Conservation (phyloP, 1,284 basidiomycete species). For the Afroboletus lepidellus region DNA sequence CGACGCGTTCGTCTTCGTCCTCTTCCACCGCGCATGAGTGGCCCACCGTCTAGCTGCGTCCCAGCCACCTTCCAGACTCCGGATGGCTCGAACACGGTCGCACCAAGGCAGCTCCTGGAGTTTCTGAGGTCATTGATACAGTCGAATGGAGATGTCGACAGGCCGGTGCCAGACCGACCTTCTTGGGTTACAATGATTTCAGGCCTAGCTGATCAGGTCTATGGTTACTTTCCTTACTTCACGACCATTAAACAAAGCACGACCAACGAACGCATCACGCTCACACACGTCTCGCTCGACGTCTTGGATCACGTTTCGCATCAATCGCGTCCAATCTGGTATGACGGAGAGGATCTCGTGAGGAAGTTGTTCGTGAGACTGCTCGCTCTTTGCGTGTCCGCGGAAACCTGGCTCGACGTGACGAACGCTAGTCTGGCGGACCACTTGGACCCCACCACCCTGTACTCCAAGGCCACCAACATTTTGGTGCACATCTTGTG, state of each 20-base stretch:
- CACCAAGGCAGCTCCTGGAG: slow-evolving; percentile 45
- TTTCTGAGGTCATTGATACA: slow-evolving; percentile 44
- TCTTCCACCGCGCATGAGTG: slow-evolving; percentile 17
- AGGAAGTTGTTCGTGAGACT: slow-evolving; percentile 50
- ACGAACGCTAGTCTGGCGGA: slow-evolving; percentile 36
- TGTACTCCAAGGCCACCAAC: slow-evolving; percentile 38
- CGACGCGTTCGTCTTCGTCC: slow-evolving; percentile 10
- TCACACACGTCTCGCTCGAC: slow-evolving; percentile 53
- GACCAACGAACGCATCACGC: slow-evolving; percentile 54
- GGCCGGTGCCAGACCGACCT: slow-evolving; percentile 29
- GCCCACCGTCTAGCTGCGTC: slow-evolving; percentile 29
- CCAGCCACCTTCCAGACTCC: slow-evolving; percentile 42
- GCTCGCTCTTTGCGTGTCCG: slow-evolving; percentile 49
- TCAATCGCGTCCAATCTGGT: slow-evolving; percentile 51
- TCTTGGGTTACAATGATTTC: slow-evolving; percentile 46
- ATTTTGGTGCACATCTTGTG: slow-evolving; percentile 39
- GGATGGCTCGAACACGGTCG: slow-evolving; percentile 33
- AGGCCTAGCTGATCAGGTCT: slow-evolving; percentile 51
- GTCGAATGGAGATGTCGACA: slow-evolving; percentile 32
- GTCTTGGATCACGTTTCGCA: slow-evolving; percentile 49
- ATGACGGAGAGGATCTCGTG: slow-evolving; percentile 42
- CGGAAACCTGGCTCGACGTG: slow-evolving; percentile 58
- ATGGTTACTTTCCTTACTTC: slow-evolving; percentile 49
- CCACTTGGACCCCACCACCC: slow-evolving; percentile 39
- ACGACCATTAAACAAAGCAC: slow-evolving; percentile 46